Conservation (phyloP, 108 stramenopile species). For the Nitzschia inconspicua region DNA sequence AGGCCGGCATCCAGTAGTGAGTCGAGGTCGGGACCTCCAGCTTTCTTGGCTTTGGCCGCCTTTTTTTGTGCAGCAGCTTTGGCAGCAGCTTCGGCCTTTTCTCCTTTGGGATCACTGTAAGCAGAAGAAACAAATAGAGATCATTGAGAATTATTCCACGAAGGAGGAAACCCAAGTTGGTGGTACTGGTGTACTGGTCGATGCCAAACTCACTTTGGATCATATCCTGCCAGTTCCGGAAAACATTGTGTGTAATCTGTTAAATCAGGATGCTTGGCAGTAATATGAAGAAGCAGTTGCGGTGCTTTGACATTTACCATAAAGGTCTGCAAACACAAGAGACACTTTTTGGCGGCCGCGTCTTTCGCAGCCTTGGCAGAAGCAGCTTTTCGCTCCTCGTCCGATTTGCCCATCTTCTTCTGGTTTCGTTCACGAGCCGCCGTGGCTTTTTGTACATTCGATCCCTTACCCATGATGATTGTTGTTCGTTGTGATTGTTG, state of each 20-base stretch:
- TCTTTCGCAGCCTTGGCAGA: slow-evolving; percentile 69
- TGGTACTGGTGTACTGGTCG: no score
- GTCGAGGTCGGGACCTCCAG: slow-evolving; percentile 36
- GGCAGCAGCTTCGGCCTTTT: slow-evolving; percentile 32
- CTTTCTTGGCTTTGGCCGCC: slow-evolving; percentile 22
- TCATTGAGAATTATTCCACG: not conserved
- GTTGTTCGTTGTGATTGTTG: no score
- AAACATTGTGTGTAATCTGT: slow-evolving; percentile 59
- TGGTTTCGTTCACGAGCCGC: slow-evolving; percentile 78
- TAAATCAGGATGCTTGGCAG: slow-evolving; percentile 65
- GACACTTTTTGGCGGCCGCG: slow-evolving; percentile 75
- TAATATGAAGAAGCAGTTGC: slow-evolving; percentile 68
- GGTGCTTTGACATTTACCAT: slow-evolving; percentile 81
- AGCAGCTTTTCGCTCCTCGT: slow-evolving; percentile 85
- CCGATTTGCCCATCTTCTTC: slow-evolving; percentile 80
- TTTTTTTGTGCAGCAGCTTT: slow-evolving; percentile 16
- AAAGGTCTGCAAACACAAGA: slow-evolving; percentile 81
- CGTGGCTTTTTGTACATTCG: slow-evolving; percentile 88
- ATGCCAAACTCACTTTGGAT: slow-evolving; percentile 59
- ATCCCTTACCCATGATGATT: slow-evolving; percentile 89
- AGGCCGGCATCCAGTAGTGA: slow-evolving; percentile 64
- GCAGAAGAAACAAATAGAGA: not conserved
- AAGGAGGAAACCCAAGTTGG: no score
- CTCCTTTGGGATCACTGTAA: slow-evolving; percentile 33
- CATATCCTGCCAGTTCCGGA: slow-evolving; percentile 64